phyloP scores from a whole-genome alignment of 2,329 filamentous ascomycete species.

The Mariannaea sp. region DNA sequence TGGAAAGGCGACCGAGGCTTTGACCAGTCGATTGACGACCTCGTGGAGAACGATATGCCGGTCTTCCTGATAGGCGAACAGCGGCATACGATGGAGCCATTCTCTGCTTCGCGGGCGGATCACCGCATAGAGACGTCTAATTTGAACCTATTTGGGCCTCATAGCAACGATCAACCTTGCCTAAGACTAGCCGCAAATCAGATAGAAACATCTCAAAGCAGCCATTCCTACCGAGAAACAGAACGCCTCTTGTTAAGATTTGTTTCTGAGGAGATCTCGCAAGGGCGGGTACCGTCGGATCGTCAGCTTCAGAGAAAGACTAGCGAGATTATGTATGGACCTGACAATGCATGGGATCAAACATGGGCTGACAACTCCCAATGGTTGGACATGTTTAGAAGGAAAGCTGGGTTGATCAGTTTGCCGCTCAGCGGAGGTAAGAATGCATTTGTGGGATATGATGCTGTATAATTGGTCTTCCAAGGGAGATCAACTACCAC shows the following conservation, averaged over 20 bases:
- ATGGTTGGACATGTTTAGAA: constrained; percentile 8
- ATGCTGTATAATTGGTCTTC: no score
- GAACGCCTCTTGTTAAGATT: constrained; percentile 1
- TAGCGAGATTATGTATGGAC: constrained; percentile 9
- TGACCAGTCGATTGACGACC: background rate
- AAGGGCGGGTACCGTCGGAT: constrained; percentile 10
- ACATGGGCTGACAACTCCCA: constrained; percentile 10
- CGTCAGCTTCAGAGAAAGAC: constrained; percentile 2
- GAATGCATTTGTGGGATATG: constrained; percentile 12
- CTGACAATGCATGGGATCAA: constrained; percentile 11
- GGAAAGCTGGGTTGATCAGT: constrained; percentile 8
- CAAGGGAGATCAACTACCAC: no score
- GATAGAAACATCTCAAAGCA: no score
- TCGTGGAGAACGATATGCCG: constrained; percentile 13
- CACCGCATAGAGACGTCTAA: background rate
- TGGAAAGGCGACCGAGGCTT: constrained; percentile 11
- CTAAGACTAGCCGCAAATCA: no score
- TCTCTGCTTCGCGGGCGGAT: constrained; percentile 3
- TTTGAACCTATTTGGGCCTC: background rate
- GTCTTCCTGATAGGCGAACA: constrained; percentile 7
- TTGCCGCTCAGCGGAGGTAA: constrained; percentile 2
- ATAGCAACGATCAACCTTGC: no score
- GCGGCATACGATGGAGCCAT: constrained; percentile 8
- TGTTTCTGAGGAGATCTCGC: constrained; percentile 2
- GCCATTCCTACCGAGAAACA: constrained; percentile 8